Percentiles rank a stretch among this genome's conserved stretches.
These are phyloP conservation scores for Chlamydomonas reinhardtii DNA, from an alignment of 163 green algal species.

Conservation along the genomic window DNA sequence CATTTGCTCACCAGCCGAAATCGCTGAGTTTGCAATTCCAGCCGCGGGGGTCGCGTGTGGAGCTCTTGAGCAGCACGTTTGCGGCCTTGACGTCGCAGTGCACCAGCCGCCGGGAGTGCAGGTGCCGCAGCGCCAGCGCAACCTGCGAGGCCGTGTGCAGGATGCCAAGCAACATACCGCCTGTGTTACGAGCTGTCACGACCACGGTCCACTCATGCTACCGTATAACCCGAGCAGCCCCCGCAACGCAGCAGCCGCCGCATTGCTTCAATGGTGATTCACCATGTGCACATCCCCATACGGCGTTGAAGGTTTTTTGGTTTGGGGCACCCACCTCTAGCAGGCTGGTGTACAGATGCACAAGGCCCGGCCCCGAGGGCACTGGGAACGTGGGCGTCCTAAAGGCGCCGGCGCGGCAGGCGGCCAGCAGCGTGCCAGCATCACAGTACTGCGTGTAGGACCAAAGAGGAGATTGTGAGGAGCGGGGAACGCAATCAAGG, in stretches of 20 bases:
- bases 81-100: slow-evolving; percentile 59
- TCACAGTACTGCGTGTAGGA: slow-evolving; percentile 48
- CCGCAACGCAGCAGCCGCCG: no score
- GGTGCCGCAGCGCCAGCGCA: slow-evolving; percentile 47
- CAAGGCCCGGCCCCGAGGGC: background rate
- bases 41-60: slow-evolving; percentile 30
- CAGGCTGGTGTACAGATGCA: slow-evolving; percentile 34
- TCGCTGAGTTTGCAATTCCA: slow-evolving; percentile 42
- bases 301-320: no score
- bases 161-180: no score
- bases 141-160: background rate
- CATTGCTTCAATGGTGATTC: no score
- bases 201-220: no score
- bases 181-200: no score
- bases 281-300: no score
- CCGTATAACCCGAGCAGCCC: no score
- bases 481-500: no score
- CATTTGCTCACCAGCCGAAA: background rate
- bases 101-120: slow-evolving; percentile 56
- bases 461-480: no score
- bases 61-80: slow-evolving; percentile 39
- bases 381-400: background rate
- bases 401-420: slow-evolving; percentile 13
- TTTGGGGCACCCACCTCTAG: slow-evolving; percentile 40
- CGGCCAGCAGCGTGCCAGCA: slow-evolving; percentile 21